Evolutionary conservation across 2,329 filamentous ascomycete genomes (phyloP).

Genomic region (Teratosphaeria viscida): DNA sequence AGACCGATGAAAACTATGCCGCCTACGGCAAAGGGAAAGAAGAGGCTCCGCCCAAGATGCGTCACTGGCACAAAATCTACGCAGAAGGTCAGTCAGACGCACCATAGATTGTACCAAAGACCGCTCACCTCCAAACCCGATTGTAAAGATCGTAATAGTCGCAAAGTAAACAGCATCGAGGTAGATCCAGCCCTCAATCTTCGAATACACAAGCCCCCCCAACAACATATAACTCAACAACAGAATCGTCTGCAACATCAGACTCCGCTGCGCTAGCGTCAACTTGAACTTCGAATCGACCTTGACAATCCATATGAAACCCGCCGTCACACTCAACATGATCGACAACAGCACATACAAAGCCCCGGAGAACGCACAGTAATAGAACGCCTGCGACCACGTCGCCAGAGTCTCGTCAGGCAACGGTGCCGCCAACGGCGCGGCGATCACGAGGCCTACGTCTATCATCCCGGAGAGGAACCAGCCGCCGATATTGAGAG

Average conservation of each 20-base stretch:
- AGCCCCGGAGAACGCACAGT: constrained; percentile 65
- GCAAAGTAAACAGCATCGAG: constrained; percentile 46
- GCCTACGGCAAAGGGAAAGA: constrained; percentile 71
- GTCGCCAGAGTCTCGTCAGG: constrained; percentile 35
- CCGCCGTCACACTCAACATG: constrained; percentile 66
- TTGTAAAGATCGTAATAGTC: constrained; percentile 52
- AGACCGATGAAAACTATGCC: constrained; percentile 76
- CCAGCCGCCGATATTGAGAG: constrained; percentile 73
- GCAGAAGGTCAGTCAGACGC: too few relatives aligned
- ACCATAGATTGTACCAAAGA: too few relatives aligned
- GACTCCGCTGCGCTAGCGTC: constrained; percentile 67
- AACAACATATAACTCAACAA: constrained; percentile 66
- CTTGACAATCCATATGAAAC: constrained; percentile 52
- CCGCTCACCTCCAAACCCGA: constrained; percentile 40
- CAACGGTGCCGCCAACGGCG: constrained; percentile 48
- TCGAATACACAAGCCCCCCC: constrained; percentile 62
- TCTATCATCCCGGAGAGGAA: constrained; percentile 50
- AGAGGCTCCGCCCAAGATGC: constrained; percentile 52
- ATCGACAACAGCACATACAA: constrained; percentile 70
- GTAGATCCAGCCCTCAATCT: constrained; percentile 45
- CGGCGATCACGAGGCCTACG: constrained; percentile 54
- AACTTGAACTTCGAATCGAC: constrained; percentile 69
- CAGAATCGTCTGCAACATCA: constrained; percentile 80
- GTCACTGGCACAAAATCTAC: constrained; percentile 43
- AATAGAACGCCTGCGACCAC: constrained; percentile 77